A percentile compares a stretch with the other conserved stretches of the same genome.
Evolutionary conservation across 2,329 filamentous ascomycete genomes (phyloP).

Genomic region (Fusarium sp.): DNA sequence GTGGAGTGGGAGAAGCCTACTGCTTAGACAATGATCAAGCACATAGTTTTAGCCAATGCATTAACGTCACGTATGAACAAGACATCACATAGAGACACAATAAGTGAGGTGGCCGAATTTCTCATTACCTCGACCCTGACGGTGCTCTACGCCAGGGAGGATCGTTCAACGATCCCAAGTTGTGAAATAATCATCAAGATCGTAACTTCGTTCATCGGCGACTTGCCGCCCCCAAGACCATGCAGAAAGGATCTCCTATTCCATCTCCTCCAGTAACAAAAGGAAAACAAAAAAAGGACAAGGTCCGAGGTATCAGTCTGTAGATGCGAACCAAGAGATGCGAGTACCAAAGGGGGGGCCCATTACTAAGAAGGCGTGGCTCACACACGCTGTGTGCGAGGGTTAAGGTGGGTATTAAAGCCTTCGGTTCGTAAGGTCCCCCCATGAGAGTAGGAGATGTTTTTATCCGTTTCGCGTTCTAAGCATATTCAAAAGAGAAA

Average conservation of each 20-base stretch:
- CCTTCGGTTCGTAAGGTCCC: slow-evolving; percentile 12
- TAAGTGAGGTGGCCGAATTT: slow-evolving; percentile 57
- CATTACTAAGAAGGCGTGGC: slow-evolving; percentile 30
- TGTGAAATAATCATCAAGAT: slow-evolving; percentile 52
- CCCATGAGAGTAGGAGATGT: slow-evolving; percentile 38
- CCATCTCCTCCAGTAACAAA: slow-evolving; percentile 46
- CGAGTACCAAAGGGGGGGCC: slow-evolving; percentile 18
- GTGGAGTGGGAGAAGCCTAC: slow-evolving; percentile 61
- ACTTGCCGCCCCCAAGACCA: slow-evolving; percentile 44
- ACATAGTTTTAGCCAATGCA: background rate
- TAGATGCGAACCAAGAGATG: slow-evolving; percentile 42
- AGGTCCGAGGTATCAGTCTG: slow-evolving; percentile 46
- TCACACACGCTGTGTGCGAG: slow-evolving; percentile 38
- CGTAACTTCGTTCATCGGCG: slow-evolving; percentile 50
- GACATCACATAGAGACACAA: slow-evolving; percentile 20
- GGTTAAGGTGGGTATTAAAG: slow-evolving; percentile 17
- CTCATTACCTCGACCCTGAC: slow-evolving; percentile 59
- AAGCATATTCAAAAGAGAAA: slow-evolving; percentile 44
- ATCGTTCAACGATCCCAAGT: slow-evolving; percentile 54
- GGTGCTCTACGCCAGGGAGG: slow-evolving; percentile 55
- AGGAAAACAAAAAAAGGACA: slow-evolving; percentile 39
- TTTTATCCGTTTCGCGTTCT: slow-evolving; percentile 46
- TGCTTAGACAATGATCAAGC: background rate
- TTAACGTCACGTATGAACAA: background rate
- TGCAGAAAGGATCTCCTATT: slow-evolving; percentile 45